Conservation (phyloP, 192 early-diverging fungal genomes). For the Coemansia aciculifera region DNA sequence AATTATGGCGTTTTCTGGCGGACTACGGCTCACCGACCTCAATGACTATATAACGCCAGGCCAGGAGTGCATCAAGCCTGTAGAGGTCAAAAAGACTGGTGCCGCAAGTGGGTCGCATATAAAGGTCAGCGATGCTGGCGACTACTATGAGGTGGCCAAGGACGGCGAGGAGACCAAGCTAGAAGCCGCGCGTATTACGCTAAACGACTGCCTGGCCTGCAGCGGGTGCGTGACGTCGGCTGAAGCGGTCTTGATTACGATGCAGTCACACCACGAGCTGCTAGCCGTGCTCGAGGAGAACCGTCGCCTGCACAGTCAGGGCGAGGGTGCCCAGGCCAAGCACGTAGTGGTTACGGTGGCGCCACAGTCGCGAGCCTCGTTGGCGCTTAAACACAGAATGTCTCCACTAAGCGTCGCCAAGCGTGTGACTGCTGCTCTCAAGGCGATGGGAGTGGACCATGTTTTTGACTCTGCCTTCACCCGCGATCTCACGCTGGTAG, state of each 20-base stretch:
- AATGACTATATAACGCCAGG: conserved; percentile 97
- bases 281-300: conserved; percentile 48
- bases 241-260: conserved; percentile 87
- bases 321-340: conserved; percentile 22
- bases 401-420: conserved; percentile 67
- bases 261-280: conserved; percentile 93
- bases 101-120: conserved; percentile 66
- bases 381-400: conserved; percentile 83
- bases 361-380: conserved; percentile 86
- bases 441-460: conserved; percentile 76
- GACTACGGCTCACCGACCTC: conserved; percentile 86
- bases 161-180: conserved; percentile 86
- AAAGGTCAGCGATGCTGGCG: conserved; percentile 71
- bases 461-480: conserved; percentile 90
- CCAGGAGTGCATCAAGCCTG: conserved; percentile 97
- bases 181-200: conserved; percentile 80
- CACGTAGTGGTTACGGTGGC: conserved; percentile 83
- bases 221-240: conserved; percentile 99
- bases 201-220: conserved; percentile 98
- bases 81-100: conserved; percentile 71
- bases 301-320: conserved; percentile 19
- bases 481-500: conserved; percentile 82
- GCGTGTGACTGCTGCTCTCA: conserved; percentile 75
- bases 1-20: conserved; percentile 81
- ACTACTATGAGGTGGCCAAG: conserved; percentile 86